phyloP scores from a whole-genome alignment of 140 eudicot species.

The Cichorium intybus region DNA sequence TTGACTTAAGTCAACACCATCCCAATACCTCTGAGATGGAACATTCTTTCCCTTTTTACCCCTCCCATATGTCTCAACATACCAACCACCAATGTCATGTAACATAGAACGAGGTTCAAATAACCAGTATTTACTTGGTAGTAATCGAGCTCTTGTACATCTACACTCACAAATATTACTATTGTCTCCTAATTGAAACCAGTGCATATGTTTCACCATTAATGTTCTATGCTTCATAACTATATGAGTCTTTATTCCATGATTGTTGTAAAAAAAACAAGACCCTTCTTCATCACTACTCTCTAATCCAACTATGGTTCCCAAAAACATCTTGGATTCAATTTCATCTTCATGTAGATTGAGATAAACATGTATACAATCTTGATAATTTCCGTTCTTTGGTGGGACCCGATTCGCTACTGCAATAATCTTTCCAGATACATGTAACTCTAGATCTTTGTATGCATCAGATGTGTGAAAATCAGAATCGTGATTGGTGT shows the following conservation, averaged over 20 bases:
- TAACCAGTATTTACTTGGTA: slow-evolving; percentile 96
- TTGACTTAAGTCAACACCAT: slow-evolving; percentile 60
- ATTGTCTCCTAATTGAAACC: slow-evolving; percentile 78
- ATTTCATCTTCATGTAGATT: slow-evolving; percentile 18
- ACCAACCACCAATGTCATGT: slow-evolving; percentile 99
- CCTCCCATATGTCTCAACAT: slow-evolving; percentile 86
- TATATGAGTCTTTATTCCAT: slow-evolving; percentile 63
- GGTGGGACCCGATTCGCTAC: slow-evolving; percentile 73
- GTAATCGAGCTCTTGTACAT: slow-evolving; percentile 86
- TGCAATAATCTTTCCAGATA: slow-evolving; percentile 80
- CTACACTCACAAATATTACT: slow-evolving; percentile 86
- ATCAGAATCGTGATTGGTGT: slow-evolving; percentile 16
- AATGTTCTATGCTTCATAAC: slow-evolving; percentile 87
- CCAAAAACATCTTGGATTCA: slow-evolving; percentile 47
- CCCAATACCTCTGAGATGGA: slow-evolving; percentile 77
- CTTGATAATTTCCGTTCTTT: slow-evolving; percentile 28
- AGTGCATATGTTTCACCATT: slow-evolving; percentile 92
- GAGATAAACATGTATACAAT: not conserved
- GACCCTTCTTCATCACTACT: slow-evolving; percentile 79
- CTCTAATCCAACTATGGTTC: slow-evolving; percentile 75
- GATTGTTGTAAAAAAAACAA: slow-evolving; percentile 52
- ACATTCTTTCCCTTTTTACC: slow-evolving; percentile 66
- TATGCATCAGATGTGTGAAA: slow-evolving; percentile 57
- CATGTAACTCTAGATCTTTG: slow-evolving; percentile 74
- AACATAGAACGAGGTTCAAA: slow-evolving; percentile 87